Evolutionary conservation across 1,284 basidiomycete genomes (phyloP).

Genomic region (Apiotrichum siamense): DNA sequence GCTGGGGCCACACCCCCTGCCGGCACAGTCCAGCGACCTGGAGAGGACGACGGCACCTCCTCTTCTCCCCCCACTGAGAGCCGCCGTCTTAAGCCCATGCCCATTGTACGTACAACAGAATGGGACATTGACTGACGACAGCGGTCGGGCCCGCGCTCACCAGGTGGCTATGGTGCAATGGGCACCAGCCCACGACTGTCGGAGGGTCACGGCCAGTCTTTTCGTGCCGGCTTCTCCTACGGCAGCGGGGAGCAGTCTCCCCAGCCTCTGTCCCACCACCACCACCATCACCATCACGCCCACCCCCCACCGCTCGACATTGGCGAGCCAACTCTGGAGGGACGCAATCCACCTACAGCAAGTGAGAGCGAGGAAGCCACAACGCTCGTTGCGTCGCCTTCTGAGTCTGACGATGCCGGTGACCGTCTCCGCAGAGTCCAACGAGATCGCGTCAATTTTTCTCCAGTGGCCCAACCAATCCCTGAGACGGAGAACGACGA

Average conservation of each 20-base stretch:
- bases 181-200: conserved; percentile 23
- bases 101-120: too few relatives aligned
- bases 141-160: not conserved
- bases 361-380: not conserved
- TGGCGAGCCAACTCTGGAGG: conserved; percentile 23
- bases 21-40: too few relatives aligned
- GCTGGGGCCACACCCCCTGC: too few relatives aligned
- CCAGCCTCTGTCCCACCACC: not conserved
- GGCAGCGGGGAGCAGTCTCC: not conserved
- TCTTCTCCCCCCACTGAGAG: too few relatives aligned
- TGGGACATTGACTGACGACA: not conserved
- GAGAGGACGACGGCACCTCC: too few relatives aligned
- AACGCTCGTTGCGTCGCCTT: not conserved
- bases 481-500: not conserved
- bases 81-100: too few relatives aligned
- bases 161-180: conserved; percentile 34
- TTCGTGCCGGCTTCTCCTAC: not conserved
- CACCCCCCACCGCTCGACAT: conserved; percentile 41
- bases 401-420: not conserved
- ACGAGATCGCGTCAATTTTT: conserved; percentile 7
- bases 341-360: too few relatives aligned
- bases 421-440: not conserved
- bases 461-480: conserved; percentile 3
- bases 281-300: not conserved
- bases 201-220: not conserved